A percentile compares a stretch with the other conserved stretches of the same genome.
phyloP scores from a whole-genome alignment of 257 asterid genomes.

The Jacaranda mimosifolia region DNA sequence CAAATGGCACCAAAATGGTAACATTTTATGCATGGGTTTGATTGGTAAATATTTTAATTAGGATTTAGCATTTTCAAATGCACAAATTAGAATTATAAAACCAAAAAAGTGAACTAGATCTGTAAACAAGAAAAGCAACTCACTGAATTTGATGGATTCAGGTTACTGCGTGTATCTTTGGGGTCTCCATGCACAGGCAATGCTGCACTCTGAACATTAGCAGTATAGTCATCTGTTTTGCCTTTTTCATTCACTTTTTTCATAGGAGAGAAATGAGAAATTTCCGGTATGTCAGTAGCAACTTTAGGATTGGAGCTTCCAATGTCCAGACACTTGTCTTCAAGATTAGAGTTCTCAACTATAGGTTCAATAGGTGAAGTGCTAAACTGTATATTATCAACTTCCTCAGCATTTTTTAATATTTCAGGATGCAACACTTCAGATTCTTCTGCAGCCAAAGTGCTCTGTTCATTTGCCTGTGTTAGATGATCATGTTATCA shows the following conservation, averaged over 20 bases:
- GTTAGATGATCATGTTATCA: slow-evolving; percentile 29
- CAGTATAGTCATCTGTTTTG: too few relatives aligned
- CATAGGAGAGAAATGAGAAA: slow-evolving; percentile 26
- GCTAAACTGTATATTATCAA: slow-evolving; percentile 31
- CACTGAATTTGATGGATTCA: slow-evolving; percentile 35
- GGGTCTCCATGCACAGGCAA: slow-evolving; percentile 21
- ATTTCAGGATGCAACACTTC: slow-evolving; percentile 54
- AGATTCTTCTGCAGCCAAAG: slow-evolving; percentile 53
- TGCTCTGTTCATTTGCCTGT: slow-evolving; percentile 63
- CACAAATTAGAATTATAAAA: slow-evolving; percentile 17
- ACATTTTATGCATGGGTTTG: neutral
- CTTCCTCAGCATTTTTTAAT: slow-evolving; percentile 38
- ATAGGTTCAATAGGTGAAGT: slow-evolving; percentile 35
- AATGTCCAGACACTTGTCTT: slow-evolving; percentile 27
- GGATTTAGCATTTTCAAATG: neutral
- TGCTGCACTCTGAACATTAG: neutral
- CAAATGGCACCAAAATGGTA: neutral
- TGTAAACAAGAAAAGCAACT: slow-evolving; percentile 25
- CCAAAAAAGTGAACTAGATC: neutral
- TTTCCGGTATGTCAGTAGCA: slow-evolving; percentile 17
- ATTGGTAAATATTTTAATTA: neutral
- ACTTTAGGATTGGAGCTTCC: slow-evolving; percentile 31
- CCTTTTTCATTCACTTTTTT: slow-evolving; percentile 30
- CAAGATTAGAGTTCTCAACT: slow-evolving; percentile 23
- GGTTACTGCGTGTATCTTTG: slow-evolving; percentile 30